Evolutionary conservation across 352 stramenopile genomes (phyloP), one percentile per base, ranked within the genome.

Genomic region (Phytopythium montanum): DNA sequence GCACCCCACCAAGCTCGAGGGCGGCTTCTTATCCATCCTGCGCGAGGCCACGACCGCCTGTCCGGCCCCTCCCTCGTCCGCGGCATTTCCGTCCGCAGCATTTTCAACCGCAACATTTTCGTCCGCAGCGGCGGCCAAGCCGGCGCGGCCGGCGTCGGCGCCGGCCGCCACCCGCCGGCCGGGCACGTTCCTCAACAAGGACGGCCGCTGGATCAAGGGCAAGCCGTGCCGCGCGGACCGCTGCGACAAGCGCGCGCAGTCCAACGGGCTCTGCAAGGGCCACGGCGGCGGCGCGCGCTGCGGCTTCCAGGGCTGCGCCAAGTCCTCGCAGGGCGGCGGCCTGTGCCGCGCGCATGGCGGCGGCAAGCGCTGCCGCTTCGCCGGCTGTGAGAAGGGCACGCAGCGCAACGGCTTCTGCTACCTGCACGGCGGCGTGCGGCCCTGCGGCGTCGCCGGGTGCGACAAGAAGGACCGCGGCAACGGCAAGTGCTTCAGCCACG

Each of bases 171-270:
- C n/a, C n/a, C 81, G 83, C 58, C 88, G 89, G 54, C 81, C 83
- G 3, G 83, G 83, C 29, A 93, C 83, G n/a, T 93, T 93, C 66
- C 69, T 93, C 13, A 93, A 93, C 69, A 93, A 93, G 75, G 83
- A 93, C 61, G 83, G 83, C n/a, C 83, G 83, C 2, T 93, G 83
- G 83, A 92, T 92, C 71, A 92, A 92, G 70, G 83, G 83, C 69
- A 93, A 93, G 64, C 81, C 79, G 10, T 93, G 83, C 65, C 78
- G 76, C 52, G 82, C 86, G 64, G 70, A 81, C 59, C 69, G 70
- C 19, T 92, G 83, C 53, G 81, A 91, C 55, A 91, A 91, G 68
- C 76, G 79, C 34, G 84, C 81, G 39, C 84, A 94, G 66, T 94
- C 84, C 13, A 91, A 85, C 42, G 80, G 84, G 7, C 68, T 89